Base-by-base conservation (phyloP, 2,329 filamentous ascomycete species). In the Lomentospora prolificans region DNA sequence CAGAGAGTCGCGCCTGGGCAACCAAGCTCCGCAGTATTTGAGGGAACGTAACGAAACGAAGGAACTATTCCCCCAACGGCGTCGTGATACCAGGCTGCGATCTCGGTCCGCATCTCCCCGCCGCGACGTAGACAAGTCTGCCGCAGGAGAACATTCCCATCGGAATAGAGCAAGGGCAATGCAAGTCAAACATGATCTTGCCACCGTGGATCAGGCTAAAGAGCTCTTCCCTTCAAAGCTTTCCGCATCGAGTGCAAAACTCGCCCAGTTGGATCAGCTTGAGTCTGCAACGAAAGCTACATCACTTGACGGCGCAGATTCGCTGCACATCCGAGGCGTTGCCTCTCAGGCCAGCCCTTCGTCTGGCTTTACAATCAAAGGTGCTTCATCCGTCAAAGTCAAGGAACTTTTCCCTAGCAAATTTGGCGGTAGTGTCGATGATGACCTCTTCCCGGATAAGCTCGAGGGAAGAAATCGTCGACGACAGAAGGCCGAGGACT, bases 371-470 rank as follows among this genome's bases (percentile, higher is more conserved):
- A 73, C 76, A 9, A 89, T 90, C 66, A 89, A 87, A 64, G 87
- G 86, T 2, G 73, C 75, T 2, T 82, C 81, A 9, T 68, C 69
- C 4, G 61, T 66, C 2, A 70, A 73, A 70, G 62, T 74, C 64
- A 84, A 80, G 60, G 87, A 90, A 66, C 67, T 90, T 19, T 90
- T 90, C 62, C 86, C 86, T 0, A 75, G 76, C 14, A 86, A 82
- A 60, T 79, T 82, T 48, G 74, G 73, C 25, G 66, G 60, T 60
- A 88, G 89, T 64, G 70, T 77, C 2, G 82, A 81, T 52, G 89
- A 87, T 68, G 87, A 90, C 65, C 68, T 89, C 14, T 87, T 90
- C 63, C 76, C 78, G 1, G 78, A 82, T 58, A 82, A 73, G 59
- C 64, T 82, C 25, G 78, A 81, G 55, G 80, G 79, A 2, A 74